Base-by-base conservation (phyloP, 768 basidiomycete genomes). In the Panellus pusillus region DNA sequence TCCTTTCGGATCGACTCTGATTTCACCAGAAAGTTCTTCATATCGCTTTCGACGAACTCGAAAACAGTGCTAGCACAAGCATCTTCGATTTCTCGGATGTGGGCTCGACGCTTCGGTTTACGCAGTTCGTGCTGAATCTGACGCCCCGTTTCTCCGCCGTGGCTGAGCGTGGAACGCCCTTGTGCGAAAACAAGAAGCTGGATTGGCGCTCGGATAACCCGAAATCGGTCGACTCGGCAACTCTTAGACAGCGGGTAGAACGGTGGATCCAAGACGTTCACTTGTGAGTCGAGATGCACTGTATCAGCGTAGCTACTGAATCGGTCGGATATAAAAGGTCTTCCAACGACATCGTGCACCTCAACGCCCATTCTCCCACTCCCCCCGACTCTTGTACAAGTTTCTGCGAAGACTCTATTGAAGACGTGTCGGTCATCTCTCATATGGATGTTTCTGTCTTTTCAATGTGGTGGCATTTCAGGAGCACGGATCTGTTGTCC, bases 191-290 rank as follows among this genome's bases (percentile, higher is more conserved):
- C 44, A 47, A 51, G 24, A 39, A 32, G 17, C 31, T 56, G 12
- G 38, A 46, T 51, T 56, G 55, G 55, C 55, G 49, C 20, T 35
- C 50, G 5, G 55, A 56, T 47, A 42, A 38, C 17, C 14, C 38
- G 17, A 13, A 18, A 3, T 40, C 44, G 15, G 18, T 31, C 12
- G 41, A 40, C 20, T 13, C 43, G 19, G 53, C 18, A 6, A 20
- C n/a, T 17, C 18, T 9, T 4, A 12, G 6, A 37, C 40, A 52
- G 5, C 54, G 55, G 13, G 46, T 57, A 1, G 13, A n/a, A 14
- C 41, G 31, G 18, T 57, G 55, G 55, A 14, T 52, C 17, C 40
- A 7, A 35, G 35, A 48, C 20, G 50, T 52, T 18, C n/a, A 12
- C 24, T 27, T 45, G 54, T 50, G 17, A 40, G 39, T 40, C 7